phyloP scores from a whole-genome alignment of 345 rosid genomes.

The Limnanthes douglasii region DNA sequence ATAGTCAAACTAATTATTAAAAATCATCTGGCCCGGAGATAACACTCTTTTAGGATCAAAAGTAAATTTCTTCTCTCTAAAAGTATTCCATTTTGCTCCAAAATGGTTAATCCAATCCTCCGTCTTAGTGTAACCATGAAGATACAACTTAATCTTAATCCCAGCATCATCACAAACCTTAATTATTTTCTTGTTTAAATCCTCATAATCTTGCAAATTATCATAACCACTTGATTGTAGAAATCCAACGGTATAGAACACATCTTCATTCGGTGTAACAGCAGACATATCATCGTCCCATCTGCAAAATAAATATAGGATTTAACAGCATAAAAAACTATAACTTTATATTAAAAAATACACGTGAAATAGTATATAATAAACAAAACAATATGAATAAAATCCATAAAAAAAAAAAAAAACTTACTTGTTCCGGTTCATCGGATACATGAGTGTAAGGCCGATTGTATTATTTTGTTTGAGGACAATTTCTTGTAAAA shows the following conservation, averaged over 20 bases:
- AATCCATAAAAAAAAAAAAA: background rate
- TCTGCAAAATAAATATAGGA: constrained; percentile 15
- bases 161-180: constrained; percentile 38
- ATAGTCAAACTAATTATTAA: too few species aligned
- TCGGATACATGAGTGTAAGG: constrained; percentile 64
- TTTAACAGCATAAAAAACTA: background rate
- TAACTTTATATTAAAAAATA: too few species aligned
- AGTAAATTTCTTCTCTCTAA: constrained; percentile 29
- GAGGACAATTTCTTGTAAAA: constrained; percentile 51
- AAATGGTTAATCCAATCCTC: constrained; percentile 62
- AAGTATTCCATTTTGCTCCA: constrained; percentile 61
- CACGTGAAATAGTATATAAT: background rate
- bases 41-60: constrained; percentile 73
- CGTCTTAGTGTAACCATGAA: constrained; percentile 29
- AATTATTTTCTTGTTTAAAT: constrained; percentile 39
- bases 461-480: constrained; percentile 49
- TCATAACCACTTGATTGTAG: constrained; percentile 53
- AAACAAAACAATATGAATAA: background rate
- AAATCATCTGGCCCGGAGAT: constrained; percentile 84
- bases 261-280: constrained; percentile 54
- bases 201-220: constrained; percentile 35
- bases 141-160: constrained; percentile 48
- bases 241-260: constrained; percentile 72
- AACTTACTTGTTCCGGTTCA: constrained; percentile 56
- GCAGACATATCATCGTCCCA: constrained; percentile 76